Evolutionary conservation across 441 rosid species (phyloP), one percentile per base, ranked within the genome.

Genomic region (Adansonia gregorii): DNA sequence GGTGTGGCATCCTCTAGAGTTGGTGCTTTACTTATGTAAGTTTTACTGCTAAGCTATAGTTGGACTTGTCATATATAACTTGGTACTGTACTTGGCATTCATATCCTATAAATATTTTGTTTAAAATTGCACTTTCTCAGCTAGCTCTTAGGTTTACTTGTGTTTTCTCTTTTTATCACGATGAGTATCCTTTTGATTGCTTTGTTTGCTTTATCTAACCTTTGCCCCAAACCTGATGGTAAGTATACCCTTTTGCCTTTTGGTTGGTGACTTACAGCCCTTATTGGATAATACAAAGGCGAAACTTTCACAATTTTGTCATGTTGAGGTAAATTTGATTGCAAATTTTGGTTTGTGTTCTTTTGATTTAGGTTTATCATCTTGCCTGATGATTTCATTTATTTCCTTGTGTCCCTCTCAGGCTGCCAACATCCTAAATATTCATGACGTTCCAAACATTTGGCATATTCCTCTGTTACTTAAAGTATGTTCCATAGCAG

Each of bases 381-480:
- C 61, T 8, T 68, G 68, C 49, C 46, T 17, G 51, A 15, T 19
- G 51, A 79, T 81, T 74, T 78, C 39, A 75, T 74, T 22, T 56
- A 71, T 80, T 65, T 79, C 72, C 82, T 43, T 77, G 20, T 72
- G 63, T 79, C 45, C 77, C 73, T 81, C 67, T 11, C 89, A 91
- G 95, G 78, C 84, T 78, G 90, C 85, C 72, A 89, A 91, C 81
- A 88, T 91, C 79, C 92, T 91, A 74, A 91, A 88, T 83, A 83
- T 91, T 54, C 93, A 87, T 80, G 95, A 91, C 60, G 95, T 91
- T 84, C 95, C 95, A 72, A 91, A 89, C 88, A 88, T 91, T 81
- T 89, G 95, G 95, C 95, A 91, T 76, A 69, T 91, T 88, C 95
- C 95, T 78, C 89, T 88, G 31, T 78, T 91, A 71, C 93, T 91